Evolutionary conservation across 139 green algal species (phyloP).

Genomic region (Medakamo hakoo): DNA sequence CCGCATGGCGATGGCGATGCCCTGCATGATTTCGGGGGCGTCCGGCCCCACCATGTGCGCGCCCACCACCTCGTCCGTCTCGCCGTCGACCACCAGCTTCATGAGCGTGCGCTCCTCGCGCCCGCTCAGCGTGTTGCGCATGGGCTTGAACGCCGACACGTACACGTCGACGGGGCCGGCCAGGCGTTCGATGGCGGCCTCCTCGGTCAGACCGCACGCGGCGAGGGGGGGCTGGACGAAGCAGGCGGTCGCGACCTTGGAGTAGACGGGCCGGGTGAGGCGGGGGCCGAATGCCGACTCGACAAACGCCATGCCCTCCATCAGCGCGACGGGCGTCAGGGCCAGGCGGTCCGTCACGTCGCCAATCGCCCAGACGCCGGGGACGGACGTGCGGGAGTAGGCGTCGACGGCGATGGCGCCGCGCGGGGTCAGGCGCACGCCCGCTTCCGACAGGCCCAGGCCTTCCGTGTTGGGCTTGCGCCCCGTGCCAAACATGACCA

Average conservation of each 20-base stretch:
- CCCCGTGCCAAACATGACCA: slow-evolving; percentile 79
- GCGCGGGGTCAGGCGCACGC: slow-evolving; percentile 38
- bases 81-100: slow-evolving; percentile 80
- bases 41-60: slow-evolving; percentile 92
- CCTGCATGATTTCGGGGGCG: slow-evolving; percentile 91
- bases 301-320: slow-evolving; percentile 92
- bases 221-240: slow-evolving; percentile 83
- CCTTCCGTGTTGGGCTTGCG: slow-evolving; percentile 49
- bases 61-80: slow-evolving; percentile 59
- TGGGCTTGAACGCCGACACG: slow-evolving; percentile 75
- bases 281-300: slow-evolving; percentile 63
- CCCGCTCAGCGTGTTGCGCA: slow-evolving; percentile 87
- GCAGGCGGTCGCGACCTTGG: slow-evolving; percentile 52
- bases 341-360: slow-evolving; percentile 90
- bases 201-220: slow-evolving; percentile 80
- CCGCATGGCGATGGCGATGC: slow-evolving; percentile 87
- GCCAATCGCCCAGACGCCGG: slow-evolving; percentile 81
- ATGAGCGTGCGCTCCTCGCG: slow-evolving; percentile 60
- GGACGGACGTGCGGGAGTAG: slow-evolving; percentile 63
- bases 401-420: slow-evolving; percentile 73
- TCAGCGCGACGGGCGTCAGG: slow-evolving; percentile 90
- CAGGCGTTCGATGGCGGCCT: slow-evolving; percentile 48
- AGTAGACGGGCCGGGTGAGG: slow-evolving; percentile 69
- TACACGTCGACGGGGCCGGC: slow-evolving; percentile 74
- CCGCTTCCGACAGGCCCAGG: slow-evolving; percentile 53